phyloP scores from a whole-genome alignment of 108 stramenopile species.

The Fistulifera pelliculosa region DNA sequence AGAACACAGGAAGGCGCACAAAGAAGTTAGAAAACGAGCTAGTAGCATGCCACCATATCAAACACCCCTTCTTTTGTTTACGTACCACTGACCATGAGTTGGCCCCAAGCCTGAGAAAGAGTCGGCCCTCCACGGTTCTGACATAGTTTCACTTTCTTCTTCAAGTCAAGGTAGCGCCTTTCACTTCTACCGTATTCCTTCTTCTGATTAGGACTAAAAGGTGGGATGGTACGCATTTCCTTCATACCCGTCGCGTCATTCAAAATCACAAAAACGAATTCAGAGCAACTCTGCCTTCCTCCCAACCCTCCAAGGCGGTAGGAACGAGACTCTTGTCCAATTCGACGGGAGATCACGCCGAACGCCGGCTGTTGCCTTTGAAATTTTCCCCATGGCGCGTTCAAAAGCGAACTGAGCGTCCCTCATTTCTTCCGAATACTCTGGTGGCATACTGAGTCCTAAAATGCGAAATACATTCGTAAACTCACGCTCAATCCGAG shows the following conservation, averaged over 20 bases:
- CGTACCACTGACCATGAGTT: slow-evolving; percentile 40
- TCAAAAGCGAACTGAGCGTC: slow-evolving; percentile 74
- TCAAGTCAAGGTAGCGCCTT: slow-evolving; percentile 57
- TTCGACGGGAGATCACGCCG: slow-evolving; percentile 71
- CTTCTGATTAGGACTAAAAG: slow-evolving; percentile 59
- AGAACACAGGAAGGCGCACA: neutral
- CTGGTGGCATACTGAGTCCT: slow-evolving; percentile 67
- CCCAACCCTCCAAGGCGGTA: slow-evolving; percentile 52
- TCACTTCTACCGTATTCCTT: slow-evolving; percentile 61
- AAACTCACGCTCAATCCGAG: slow-evolving; percentile 69
- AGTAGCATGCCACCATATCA: neutral
- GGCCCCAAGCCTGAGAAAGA: slow-evolving; percentile 63
- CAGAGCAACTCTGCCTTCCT: slow-evolving; percentile 71
- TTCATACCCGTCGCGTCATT: slow-evolving; percentile 56
- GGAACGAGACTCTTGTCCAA: slow-evolving; percentile 37
- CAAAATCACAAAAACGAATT: slow-evolving; percentile 62
- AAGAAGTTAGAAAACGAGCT: neutral
- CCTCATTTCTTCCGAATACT: slow-evolving; percentile 70
- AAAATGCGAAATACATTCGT: slow-evolving; percentile 76
- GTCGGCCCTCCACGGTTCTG: slow-evolving; percentile 62
- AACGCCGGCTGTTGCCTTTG: slow-evolving; percentile 55
- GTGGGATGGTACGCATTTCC: slow-evolving; percentile 55
- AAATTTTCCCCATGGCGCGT: slow-evolving; percentile 35
- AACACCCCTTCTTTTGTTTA: too few species aligned
- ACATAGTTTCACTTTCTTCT: slow-evolving; percentile 80